phyloP scores from a whole-genome alignment of 257 asterid species.

The Linderniella brevidens region DNA sequence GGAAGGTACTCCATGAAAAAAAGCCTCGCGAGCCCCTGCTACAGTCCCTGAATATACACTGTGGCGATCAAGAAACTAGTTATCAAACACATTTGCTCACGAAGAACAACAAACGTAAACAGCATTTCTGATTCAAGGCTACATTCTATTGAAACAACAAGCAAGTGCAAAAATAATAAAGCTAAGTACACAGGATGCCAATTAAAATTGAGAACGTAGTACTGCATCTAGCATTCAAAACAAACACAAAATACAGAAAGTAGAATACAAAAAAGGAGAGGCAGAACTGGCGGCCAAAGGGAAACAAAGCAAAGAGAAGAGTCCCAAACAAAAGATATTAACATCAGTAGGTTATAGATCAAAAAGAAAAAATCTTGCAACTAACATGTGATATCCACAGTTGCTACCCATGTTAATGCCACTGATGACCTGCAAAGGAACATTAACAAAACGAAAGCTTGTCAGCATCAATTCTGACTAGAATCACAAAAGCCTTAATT shows the following conservation, averaged over 20 bases:
- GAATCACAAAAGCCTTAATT: not conserved
- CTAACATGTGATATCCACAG: slow-evolving; percentile 75
- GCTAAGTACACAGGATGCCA: not conserved
- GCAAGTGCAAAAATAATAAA: not conserved
- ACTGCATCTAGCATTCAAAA: not conserved
- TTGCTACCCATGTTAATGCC: slow-evolving; percentile 91
- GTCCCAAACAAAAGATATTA: not conserved
- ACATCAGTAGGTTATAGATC: not conserved
- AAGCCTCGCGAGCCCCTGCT: slow-evolving; percentile 95
- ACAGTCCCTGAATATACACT: slow-evolving; percentile 89
- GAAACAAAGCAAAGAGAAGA: too few species aligned
- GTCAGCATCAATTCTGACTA: not conserved
- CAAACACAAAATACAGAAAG: slow-evolving; percentile 2
- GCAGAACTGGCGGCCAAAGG: too few species aligned
- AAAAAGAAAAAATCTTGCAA: slow-evolving; percentile 8
- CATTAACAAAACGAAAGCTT: not conserved
- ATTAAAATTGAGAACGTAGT: not conserved
- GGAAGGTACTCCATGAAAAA: slow-evolving; percentile 57
- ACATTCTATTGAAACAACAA: not conserved
- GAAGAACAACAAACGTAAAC: not conserved
- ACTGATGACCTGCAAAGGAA: slow-evolving; percentile 59
- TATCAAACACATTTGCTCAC: not conserved
- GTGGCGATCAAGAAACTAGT: slow-evolving; percentile 22
- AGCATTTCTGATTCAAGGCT: not conserved
- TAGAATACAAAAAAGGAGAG: too few species aligned